A percentile compares a stretch with the other conserved stretches of the same genome.
Conservation (phyloP, 371 early-diverging fungal species). For the Mucor velutinosus region DNA sequence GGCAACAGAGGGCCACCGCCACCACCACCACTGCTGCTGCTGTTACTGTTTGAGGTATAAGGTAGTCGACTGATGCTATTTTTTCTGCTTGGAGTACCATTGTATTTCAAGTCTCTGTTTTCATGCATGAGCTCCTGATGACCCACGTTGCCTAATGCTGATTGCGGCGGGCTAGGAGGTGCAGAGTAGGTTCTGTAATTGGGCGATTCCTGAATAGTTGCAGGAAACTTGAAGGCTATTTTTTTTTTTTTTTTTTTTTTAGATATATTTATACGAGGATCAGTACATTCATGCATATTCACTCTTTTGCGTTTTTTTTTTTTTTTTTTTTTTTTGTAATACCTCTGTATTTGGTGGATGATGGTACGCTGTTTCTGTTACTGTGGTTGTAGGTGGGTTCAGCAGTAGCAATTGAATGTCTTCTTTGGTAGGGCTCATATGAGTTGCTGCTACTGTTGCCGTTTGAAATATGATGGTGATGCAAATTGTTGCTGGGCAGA, state of each 20-base stretch:
- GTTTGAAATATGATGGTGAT: slow-evolving; percentile 21
- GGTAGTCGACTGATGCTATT: slow-evolving; percentile 21
- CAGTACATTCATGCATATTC: neutral
- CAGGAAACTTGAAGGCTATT: slow-evolving; percentile 44
- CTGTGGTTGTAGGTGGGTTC: slow-evolving; percentile 27
- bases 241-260: neutral
- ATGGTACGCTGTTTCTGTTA: neutral
- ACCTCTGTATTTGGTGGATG: slow-evolving; percentile 39
- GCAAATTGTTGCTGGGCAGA: slow-evolving; percentile 25
- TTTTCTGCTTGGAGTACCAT: slow-evolving; percentile 14
- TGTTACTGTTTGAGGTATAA: slow-evolving; percentile 3
- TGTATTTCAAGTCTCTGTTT: slow-evolving; percentile 4
- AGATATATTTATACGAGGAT: neutral
- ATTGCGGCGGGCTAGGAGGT: slow-evolving; percentile 60
- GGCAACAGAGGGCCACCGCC: slow-evolving; percentile 29
- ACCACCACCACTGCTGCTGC: slow-evolving; percentile 15
- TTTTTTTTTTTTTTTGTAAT: too few relatives aligned
- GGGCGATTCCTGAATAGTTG: slow-evolving; percentile 42
- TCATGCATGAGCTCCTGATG: slow-evolving; percentile 23
- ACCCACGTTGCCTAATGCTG: slow-evolving; percentile 12
- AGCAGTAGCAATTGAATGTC: slow-evolving; percentile 61
- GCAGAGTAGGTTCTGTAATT: slow-evolving; percentile 54
- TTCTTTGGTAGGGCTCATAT: slow-evolving; percentile 51
- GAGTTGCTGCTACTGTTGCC: slow-evolving; percentile 7
- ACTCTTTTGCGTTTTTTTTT: neutral